Evolutionary conservation across 2,329 filamentous ascomycete genomes (phyloP), one percentile per base, ranked within the genome.

Genomic region (Colletotrichum sp.): DNA sequence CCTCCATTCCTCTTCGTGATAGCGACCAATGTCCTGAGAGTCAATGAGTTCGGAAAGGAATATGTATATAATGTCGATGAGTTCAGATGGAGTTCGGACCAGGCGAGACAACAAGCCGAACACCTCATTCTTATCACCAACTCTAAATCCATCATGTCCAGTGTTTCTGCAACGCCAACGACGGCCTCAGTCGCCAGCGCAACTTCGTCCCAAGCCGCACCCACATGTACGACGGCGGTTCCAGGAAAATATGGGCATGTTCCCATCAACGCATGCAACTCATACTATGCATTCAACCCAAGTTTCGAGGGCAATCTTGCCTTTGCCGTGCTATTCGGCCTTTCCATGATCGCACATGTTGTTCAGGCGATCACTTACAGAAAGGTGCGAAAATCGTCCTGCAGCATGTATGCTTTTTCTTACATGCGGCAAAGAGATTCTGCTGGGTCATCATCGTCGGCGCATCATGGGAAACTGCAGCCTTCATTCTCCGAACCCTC

Each of bases 401-500:
- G 10, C 6, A 8, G 14, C 6, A 21, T 4, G 1, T 2, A 8
- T 12, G 2, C 7, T 2, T 2, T 36, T 13, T 32, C 57, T 28
- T 4, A 34, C 14, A 6, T 2, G 10, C 2, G 5, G 4, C 9
- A 2, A 26, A 84, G 82, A 78, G 68, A 36, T 84, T 82, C 60
- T 84, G 80, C 72, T 87, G 85, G 85, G 84, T 87, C 12, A 67
- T 86, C 4, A 82, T 86, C 34, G 86, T 87, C 83, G 85, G 83
- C 13, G 83, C 77, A 0, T 30, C 78, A 0, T 88, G 85, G 85
- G 85, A 88, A 74, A 82, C 81, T 6, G 71, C 82, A 4, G 84
- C 81, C n/a, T 88, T 87, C 71, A 71, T 81, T 32, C 77, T 87
- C 16, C 83, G 83, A 65, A 79, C 84, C 0, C 30, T 85, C 6